A percentile compares a stretch with the other conserved stretches of the same genome.
Conservation (phyloP, 805 yeast species). For the Wickerhamomyces strasburgensis region DNA sequence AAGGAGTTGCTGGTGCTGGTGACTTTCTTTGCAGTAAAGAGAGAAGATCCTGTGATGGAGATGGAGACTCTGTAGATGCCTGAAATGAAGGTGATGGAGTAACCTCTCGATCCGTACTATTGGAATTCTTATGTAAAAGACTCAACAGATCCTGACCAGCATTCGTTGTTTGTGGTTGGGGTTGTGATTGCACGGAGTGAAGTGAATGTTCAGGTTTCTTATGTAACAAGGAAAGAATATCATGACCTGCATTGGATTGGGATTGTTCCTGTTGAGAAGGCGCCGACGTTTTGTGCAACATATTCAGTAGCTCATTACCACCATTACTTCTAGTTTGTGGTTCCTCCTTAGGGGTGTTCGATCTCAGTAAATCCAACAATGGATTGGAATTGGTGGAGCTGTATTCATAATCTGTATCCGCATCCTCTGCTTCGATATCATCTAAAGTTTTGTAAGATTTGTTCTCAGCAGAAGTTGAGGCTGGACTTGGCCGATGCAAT, state of each 20-base stretch:
- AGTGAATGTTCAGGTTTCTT: no score
- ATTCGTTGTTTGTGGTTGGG: constrained; percentile 1
- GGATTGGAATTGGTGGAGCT: not conserved
- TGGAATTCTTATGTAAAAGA: constrained; percentile 4
- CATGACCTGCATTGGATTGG: not conserved
- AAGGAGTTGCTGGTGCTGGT: constrained; percentile 4
- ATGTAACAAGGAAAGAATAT: not conserved
- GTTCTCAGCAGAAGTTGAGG: not conserved
- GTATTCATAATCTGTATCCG: constrained; percentile 2
- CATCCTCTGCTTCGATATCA: not conserved
- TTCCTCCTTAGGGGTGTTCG: constrained; percentile 14
- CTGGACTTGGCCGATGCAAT: not conserved
- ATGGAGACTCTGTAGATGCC: not conserved
- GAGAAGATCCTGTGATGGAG: constrained; percentile 7
- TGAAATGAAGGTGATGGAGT: not conserved
- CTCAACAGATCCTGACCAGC: constrained; percentile 6
- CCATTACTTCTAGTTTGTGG: constrained; percentile 12
- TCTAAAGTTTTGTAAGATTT: constrained; percentile 1
- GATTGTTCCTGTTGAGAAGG: not conserved
- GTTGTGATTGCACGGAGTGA: no score
- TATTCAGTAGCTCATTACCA: constrained; percentile 8
- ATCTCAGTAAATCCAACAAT: constrained; percentile 1
- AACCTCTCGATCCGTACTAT: not conserved
- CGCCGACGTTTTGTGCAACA: constrained; percentile 9
- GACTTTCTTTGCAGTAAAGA: constrained; percentile 9